Evolutionary conservation across 2,329 filamentous ascomycete species (phyloP).

Genomic region (Calonectria fujianensis): DNA sequence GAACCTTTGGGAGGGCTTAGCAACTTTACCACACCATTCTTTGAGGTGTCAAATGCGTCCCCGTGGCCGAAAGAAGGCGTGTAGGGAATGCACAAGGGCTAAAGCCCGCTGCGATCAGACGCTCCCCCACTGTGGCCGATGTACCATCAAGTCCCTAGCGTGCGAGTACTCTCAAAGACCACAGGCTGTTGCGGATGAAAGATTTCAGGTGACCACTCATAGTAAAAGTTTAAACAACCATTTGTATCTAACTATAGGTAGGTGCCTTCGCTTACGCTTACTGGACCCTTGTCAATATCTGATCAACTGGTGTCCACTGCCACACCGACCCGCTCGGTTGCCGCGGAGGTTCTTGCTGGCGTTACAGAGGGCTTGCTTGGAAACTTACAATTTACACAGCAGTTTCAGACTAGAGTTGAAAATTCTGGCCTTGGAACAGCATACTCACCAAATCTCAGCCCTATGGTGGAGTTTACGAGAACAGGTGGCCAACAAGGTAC

Average conservation of each 20-base stretch:
- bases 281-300: background rate
- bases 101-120: constrained; percentile 15
- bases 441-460: background rate
- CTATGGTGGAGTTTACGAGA: no score
- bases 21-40: background rate
- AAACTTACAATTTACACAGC: background rate
- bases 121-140: constrained; percentile 1
- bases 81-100: constrained; percentile 2
- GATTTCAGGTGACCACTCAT: background rate
- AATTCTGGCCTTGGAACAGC: background rate
- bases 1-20: background rate
- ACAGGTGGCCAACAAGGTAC: background rate
- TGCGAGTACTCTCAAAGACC: constrained; percentile 5
- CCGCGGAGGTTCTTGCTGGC: no score
- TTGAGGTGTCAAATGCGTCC: constrained; percentile 9
- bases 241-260: background rate
- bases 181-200: background rate
- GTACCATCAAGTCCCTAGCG: background rate
- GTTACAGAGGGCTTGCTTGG: background rate
- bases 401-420: background rate
- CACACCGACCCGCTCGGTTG: no score
- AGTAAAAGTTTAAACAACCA: background rate
- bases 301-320: background rate
- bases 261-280: background rate
- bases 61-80: constrained; percentile 7